Evolutionary conservation across 2,329 filamentous ascomycete species (phyloP), one percentile per base, ranked within the genome.

Genomic region (Curvularia verruculosa): DNA sequence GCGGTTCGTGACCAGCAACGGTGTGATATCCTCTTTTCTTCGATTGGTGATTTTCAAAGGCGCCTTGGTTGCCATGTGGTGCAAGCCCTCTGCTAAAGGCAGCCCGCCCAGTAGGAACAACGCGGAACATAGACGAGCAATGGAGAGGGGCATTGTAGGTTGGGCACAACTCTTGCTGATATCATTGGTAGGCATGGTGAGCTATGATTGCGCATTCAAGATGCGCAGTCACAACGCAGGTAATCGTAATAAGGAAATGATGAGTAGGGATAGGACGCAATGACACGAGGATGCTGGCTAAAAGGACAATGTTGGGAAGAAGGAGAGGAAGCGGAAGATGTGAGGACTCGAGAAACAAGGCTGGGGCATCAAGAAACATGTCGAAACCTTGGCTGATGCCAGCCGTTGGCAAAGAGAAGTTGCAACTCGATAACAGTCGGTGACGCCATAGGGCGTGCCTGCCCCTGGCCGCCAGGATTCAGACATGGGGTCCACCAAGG

Each of bases 1-100:
- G 54, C 83, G 82, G 77, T 94, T 96, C 56, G 86, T 88, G 54
- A 95, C 80, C 6, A 86, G 80, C 24, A 95, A 78, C 6, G 89
- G 88, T 1, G 72, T 75, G 24, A 73, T 71, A 45, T 73, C 67
- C 45, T 71, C 52, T 60, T 76, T 75, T 50, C 74, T 64, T 29
- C 66, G 68, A n/a, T 69, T 51, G 23, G 65, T 51, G 23, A 65
- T 26, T 52, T 64, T 71, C 41, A 61, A 68, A 9, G 72, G 73
- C 23, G 72, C 67, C 48, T 67, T 72, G 13, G 47, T 47, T 2
- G 64, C 52, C 73, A 76, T 76, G 52, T 76, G 73, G 31, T 75
- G 71, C 8, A 70, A n/a, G 21, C 67, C 71, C 50, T 64, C 58
- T n/a, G 58, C 62, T 6, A 71, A 41, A 19, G 71, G 66, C 13